These are phyloP conservation scores for Kondoa subrosea DNA, from an alignment of 768 basidiomycete genomes.

Conservation along the genomic window DNA sequence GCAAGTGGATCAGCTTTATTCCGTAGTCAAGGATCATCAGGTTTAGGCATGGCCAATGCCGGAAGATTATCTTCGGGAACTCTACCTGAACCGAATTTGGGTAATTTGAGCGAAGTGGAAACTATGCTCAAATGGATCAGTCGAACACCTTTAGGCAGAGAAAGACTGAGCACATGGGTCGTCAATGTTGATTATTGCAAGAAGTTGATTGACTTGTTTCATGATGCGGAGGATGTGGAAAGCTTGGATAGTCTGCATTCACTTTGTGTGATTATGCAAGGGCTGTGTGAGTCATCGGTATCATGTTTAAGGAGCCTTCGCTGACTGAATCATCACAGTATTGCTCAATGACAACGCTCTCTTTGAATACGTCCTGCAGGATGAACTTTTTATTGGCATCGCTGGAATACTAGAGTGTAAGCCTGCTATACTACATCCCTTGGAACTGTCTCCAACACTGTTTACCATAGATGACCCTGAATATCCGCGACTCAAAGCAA, in stretches of 20 bases:
- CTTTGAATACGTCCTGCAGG: slow-evolving; percentile 86
- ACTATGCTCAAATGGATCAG: slow-evolving; percentile 56
- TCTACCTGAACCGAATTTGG: slow-evolving; percentile 45
- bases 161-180: slow-evolving; percentile 16
- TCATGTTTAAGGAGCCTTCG: not conserved
- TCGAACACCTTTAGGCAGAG: slow-evolving; percentile 16
- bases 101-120: slow-evolving; percentile 64
- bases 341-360: slow-evolving; percentile 85
- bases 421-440: slow-evolving; percentile 30
- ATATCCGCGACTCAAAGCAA: slow-evolving; percentile 88
- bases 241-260: slow-evolving; percentile 77
- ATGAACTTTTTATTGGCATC: slow-evolving; percentile 79
- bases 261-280: slow-evolving; percentile 79
- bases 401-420: slow-evolving; percentile 92
- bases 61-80: not conserved
- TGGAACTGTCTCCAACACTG: not conserved
- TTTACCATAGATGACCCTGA: slow-evolving; percentile 81
- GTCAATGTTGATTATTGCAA: slow-evolving; percentile 56
- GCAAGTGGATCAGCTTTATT: too few relatives aligned
- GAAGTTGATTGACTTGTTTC: slow-evolving; percentile 62
- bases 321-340: slow-evolving; percentile 39
- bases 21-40: too few relatives aligned
- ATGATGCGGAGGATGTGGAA: slow-evolving; percentile 83
- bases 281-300: slow-evolving; percentile 51
- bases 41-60: not conserved